Evolutionary conservation across 2,329 filamentous ascomycete species (phyloP), one percentile per base, ranked within the genome.

Genomic region (Ascochyta rabiei): DNA sequence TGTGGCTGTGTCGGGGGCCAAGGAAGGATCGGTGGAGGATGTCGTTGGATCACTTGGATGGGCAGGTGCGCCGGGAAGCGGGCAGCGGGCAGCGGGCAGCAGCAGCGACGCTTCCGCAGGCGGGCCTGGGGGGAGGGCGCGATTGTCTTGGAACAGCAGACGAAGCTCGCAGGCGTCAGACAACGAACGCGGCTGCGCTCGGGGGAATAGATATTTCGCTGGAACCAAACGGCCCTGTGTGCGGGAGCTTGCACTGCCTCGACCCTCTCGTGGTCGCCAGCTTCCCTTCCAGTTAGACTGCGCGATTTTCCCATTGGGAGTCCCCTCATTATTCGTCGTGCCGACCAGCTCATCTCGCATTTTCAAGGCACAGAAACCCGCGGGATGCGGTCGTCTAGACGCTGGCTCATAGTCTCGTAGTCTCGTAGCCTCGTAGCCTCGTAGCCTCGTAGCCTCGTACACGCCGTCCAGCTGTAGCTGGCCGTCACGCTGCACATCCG

Each of bases 221-320:
- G 48, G 24, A 51, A 51, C 34, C 39, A 48, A 52, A 56, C 53
- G 31, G 37, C 42, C 37, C 42, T 48, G 46, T 56, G 53, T 56
- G 53, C 53, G 53, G 48, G 39, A 51, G 48, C 43, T 48, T 56
- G 53, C 48, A 51, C 53, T 56, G 53, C 53, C 53, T 56, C 48
- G 53, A 52, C 47, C 42, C 39, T 33, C 47, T 51, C 47, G 47
- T 56, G 42, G 53, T 56, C 43, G 53, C 48, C 13, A 52, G 46
- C 52, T 44, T 43, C 48, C 33, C 48, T 47, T 55, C 43, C 41
- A 51, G 53, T 56, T 56, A 56, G 53, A 42, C 53, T 56, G 53
- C 53, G 53, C 53, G 53, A 56, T 56, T 56, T 56, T 56, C 51
- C 41, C 40, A 28, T 37, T 54, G 44, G 44, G 26, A 45, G 28